phyloP scores from a whole-genome alignment of 139 green algal genomes.

The Picochlorum sp. region DNA sequence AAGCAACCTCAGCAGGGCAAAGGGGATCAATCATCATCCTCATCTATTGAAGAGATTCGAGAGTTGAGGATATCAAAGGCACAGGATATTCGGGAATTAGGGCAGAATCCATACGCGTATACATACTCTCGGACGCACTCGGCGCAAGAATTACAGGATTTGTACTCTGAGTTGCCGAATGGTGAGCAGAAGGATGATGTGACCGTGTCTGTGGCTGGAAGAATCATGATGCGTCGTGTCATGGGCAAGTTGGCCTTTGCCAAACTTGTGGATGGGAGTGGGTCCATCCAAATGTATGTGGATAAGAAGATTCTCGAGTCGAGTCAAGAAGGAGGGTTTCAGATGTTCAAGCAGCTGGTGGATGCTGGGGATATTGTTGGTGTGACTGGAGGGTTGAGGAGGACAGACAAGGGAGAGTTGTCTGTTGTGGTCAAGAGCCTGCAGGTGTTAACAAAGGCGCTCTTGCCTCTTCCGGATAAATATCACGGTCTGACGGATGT shows the following conservation, averaged over 20 bases:
- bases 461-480: conserved; percentile 96
- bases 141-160: conserved; percentile 64
- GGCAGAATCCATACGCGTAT: conserved; percentile 87
- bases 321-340: conserved; percentile 47
- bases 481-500: conserved; percentile 92
- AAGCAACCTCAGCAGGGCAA: not conserved
- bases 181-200: conserved; percentile 45
- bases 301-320: conserved; percentile 68
- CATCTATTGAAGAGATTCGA: conserved; percentile 55
- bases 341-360: conserved; percentile 61
- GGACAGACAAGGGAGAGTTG: conserved; percentile 93
- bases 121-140: conserved; percentile 78
- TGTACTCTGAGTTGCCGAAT: conserved; percentile 43
- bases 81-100: conserved; percentile 49
- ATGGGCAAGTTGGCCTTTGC: conserved; percentile 98
- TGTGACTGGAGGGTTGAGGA: conserved; percentile 50
- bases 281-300: conserved; percentile 84
- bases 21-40: conserved; percentile 11
- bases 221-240: conserved; percentile 76
- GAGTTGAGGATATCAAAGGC: conserved; percentile 63
- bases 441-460: conserved; percentile 89
- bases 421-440: conserved; percentile 53
- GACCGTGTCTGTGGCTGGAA: conserved; percentile 71
- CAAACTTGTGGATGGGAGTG: conserved; percentile 72
- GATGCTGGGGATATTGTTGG: conserved; percentile 51